Conservation (phyloP, 169 alveolate genomes). For the Ichthyophthirius multifiliis region DNA sequence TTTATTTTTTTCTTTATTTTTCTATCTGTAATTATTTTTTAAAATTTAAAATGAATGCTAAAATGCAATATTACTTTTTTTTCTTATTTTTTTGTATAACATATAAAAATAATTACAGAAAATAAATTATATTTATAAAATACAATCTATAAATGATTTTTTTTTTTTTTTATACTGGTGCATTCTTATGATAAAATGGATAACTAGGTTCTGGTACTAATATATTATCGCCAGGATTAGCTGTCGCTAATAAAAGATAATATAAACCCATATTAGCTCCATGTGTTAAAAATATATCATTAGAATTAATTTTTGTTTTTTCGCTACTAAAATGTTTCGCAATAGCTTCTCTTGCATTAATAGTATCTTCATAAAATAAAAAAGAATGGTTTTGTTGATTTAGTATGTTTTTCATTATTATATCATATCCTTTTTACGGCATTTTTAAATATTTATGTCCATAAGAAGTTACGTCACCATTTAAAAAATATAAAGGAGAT, state of each 20-base stretch:
- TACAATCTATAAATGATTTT: neutral
- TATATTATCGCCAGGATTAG: slow-evolving; percentile 70
- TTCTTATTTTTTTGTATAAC: too few species aligned
- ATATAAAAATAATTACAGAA: too few species aligned
- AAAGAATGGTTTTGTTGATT: slow-evolving; percentile 15
- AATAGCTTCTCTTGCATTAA: slow-evolving; percentile 51
- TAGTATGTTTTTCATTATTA: slow-evolving; percentile 10
- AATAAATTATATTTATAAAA: too few species aligned
- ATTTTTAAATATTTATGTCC: slow-evolving; percentile 26
- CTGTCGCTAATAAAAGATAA: slow-evolving; percentile 40
- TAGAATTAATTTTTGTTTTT: slow-evolving; percentile 43
- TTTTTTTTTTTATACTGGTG: neutral
- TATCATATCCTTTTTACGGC: slow-evolving; percentile 31
- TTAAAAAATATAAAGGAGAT: neutral
- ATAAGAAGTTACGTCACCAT: slow-evolving; percentile 14
- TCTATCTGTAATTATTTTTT: too few species aligned
- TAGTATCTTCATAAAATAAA: slow-evolving; percentile 12
- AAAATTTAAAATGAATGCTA: too few species aligned
- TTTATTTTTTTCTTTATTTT: too few species aligned
- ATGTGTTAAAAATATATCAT: slow-evolving; percentile 60
- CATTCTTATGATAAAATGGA: slow-evolving; percentile 55
- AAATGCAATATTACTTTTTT: too few species aligned
- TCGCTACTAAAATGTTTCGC: slow-evolving; percentile 46
- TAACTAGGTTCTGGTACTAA: slow-evolving; percentile 75
- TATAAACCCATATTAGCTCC: slow-evolving; percentile 74